Evolutionary conservation across 2,329 filamentous ascomycete genomes (phyloP).

Genomic region (Alternaria triticina): DNA sequence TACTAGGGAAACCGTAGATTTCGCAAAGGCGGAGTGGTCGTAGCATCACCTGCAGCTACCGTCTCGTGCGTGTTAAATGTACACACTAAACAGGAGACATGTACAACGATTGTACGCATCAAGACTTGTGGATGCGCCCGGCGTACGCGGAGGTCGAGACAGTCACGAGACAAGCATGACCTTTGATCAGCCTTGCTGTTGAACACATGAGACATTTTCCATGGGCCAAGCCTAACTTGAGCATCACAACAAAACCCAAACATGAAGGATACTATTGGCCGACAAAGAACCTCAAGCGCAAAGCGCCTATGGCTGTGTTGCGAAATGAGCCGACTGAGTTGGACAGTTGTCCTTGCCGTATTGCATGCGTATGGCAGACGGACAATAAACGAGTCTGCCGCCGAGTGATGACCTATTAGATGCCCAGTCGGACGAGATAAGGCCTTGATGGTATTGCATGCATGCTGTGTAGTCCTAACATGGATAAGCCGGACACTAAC

Average conservation of each 20-base stretch:
- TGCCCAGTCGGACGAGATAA: slow-evolving; percentile 19
- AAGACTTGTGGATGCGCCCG: neutral
- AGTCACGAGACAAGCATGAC: slow-evolving; percentile 16
- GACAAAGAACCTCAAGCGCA: slow-evolving; percentile 1
- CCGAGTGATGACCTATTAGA: neutral
- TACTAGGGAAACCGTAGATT: neutral
- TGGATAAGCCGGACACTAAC: slow-evolving; percentile 19
- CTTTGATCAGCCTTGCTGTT: slow-evolving; percentile 8
- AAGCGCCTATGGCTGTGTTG: slow-evolving; percentile 15
- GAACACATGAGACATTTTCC: slow-evolving; percentile 1
- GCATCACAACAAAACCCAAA: neutral
- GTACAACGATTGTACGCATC: neutral
- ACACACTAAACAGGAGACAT: neutral
- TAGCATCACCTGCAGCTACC: neutral
- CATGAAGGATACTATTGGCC: neutral
- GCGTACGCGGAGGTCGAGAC: slow-evolving; percentile 14
- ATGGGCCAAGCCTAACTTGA: neutral
- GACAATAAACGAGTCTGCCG: slow-evolving; percentile 3
- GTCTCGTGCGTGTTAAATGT: neutral
- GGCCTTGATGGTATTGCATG: neutral
- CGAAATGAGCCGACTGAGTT: neutral
- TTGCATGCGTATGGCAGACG: neutral
- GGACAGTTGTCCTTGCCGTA: neutral
- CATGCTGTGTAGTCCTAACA: slow-evolving; percentile 9
- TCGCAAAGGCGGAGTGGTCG: neutral